Base-by-base conservation (phyloP, 179 eudicot genomes). In the Heliamphora pulchella region DNA sequence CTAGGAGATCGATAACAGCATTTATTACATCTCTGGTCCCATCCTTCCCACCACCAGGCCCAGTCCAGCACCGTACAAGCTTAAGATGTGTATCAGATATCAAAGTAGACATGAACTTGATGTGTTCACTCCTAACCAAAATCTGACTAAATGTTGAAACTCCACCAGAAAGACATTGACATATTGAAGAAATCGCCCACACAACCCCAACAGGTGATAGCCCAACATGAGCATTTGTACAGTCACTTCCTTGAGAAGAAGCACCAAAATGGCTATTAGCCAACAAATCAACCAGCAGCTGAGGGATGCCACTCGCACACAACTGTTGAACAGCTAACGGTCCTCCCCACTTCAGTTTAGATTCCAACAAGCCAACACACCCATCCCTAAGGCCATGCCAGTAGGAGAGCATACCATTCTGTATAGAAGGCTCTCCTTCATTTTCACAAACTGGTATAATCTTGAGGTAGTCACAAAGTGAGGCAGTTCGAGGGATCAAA, bases 291-390 rank as follows among this genome's bases (percentile, higher is more conserved):
- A 91, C 78, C 75, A 94, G 89, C 83, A 91, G 91, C 84, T 92
- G 99, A 70, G 98, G 99, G 64, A 93, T 86, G 82, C 98, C 99
- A 85, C 92, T 91, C n/a, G 98, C 98, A 89, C 97, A 93, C 74
- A 87, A 83, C 80, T 96, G 98, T 81, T 92, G 94, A 77, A 93
- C 93, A 77, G 98, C 97, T 79, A 92, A 81, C 31, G 97, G 91
- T 46, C 98, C 99, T 83, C 97, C 99, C 89, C 89, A 88, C 86
- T 89, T 94, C 82, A 96, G 81, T 83, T 93, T 89, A 71, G 85
- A 87, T 54, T 91, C 97, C 82, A 94, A 85, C 84, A 96, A 85
- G 79, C 99, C 99, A 78, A 91, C 88, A 87, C 89, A 90, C 64
- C 98, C 99, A 86, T 96, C 99, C 79, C 91, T 90, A 53, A 90